Conservation (phyloP, 306 rosid genomes). For the Vigna reflexopilosa region DNA sequence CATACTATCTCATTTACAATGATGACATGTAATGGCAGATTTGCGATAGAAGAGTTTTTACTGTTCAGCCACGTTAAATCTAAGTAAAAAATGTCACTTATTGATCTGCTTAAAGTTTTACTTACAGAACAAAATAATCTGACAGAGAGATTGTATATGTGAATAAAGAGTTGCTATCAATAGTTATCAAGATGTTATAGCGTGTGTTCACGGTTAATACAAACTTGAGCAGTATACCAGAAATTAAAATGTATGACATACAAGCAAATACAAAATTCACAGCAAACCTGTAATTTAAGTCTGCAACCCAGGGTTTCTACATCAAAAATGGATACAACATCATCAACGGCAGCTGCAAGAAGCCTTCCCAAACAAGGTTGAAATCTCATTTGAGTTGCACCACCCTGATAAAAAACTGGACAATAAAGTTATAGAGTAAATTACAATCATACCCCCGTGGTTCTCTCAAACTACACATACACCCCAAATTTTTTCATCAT, state of each 20-base stretch:
- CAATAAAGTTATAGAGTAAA: not conserved
- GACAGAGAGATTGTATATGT: not conserved
- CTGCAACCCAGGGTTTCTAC: slow-evolving; percentile 63
- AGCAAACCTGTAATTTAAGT: slow-evolving; percentile 64
- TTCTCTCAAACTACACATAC: no score
- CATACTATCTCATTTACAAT: not conserved
- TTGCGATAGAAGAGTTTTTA: not conserved
- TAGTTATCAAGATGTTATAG: not conserved
- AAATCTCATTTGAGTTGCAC: slow-evolving; percentile 80
- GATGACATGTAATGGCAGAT: not conserved
- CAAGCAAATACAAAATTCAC: slow-evolving; percentile 10
- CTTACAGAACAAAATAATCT: slow-evolving; percentile 3
- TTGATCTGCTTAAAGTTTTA: not conserved
- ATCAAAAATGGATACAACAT: slow-evolving; percentile 64
- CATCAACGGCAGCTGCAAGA: slow-evolving; percentile 70
- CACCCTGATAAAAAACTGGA: slow-evolving; percentile 62
- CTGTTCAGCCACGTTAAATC: slow-evolving; percentile 11
- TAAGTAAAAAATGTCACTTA: not conserved
- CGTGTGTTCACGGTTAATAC: not conserved
- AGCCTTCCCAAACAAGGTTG: slow-evolving; percentile 74
- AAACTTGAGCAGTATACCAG: not conserved
- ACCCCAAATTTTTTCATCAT: no score
- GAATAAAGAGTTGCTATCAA: slow-evolving; percentile 14
- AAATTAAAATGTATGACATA: not conserved
- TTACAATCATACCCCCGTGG: no score